phyloP scores from a whole-genome alignment of 371 early-diverging fungal genomes.

The Rhizopus arrhizus region DNA sequence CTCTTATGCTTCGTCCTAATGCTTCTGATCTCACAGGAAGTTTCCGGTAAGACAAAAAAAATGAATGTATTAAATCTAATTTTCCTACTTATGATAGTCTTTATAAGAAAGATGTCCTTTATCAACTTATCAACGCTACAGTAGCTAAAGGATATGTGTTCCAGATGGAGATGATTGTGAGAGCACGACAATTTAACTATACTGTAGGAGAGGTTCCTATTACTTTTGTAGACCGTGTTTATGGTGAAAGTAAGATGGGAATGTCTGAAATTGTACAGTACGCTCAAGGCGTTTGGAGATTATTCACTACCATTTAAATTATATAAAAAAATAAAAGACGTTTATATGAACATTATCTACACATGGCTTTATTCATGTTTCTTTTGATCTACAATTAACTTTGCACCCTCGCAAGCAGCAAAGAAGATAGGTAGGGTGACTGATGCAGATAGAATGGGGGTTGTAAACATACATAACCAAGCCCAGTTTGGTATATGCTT shows the following conservation, averaged over 20 bases:
- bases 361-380: neutral
- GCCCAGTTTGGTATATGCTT: conserved; percentile 7
- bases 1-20: conserved; percentile 87
- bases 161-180: conserved; percentile 99
- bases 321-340: neutral
- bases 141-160: conserved; percentile 97
- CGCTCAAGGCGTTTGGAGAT: conserved; percentile 84
- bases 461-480: conserved; percentile 19
- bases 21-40: conserved; percentile 97
- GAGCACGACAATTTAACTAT: conserved; percentile 86
- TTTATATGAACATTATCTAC: neutral
- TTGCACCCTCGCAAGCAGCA: conserved; percentile 40
- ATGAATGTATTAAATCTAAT: neutral
- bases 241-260: conserved; percentile 95
- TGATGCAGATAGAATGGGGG: conserved; percentile 50
- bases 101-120: conserved; percentile 92
- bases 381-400: neutral
- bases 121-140: conserved; percentile 82
- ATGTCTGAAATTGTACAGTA: conserved; percentile 93
- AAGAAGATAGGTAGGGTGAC: conserved; percentile 54
- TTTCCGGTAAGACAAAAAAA: conserved; percentile 68
- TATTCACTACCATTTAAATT: conserved; percentile 73
- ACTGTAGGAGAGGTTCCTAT: conserved; percentile 95
- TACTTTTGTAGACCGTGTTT: conserved; percentile 97
- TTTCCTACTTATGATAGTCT: conserved; percentile 55